These are phyloP conservation scores for Ilyonectria mors-panacis DNA, from an alignment of 2,329 filamentous ascomycete genomes.

Conservation along the genomic window DNA sequence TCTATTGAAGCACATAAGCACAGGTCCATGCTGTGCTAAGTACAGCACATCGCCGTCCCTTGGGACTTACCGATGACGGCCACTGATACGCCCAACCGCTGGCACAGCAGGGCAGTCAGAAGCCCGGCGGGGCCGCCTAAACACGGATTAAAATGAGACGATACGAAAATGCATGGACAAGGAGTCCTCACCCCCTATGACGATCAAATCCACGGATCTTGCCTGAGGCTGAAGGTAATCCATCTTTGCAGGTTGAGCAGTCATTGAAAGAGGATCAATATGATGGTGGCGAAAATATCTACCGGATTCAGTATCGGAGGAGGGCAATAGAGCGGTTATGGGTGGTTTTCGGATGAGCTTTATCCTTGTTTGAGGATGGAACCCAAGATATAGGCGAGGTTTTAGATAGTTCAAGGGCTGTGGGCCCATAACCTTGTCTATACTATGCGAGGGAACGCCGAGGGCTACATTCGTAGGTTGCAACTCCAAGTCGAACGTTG, in stretches of 20 bases:
- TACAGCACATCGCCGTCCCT: background rate
- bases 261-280: background rate
- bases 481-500: too few relatives aligned
- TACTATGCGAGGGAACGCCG: too few relatives aligned
- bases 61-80: constrained; percentile 53
- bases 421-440: too few relatives aligned
- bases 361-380: too few relatives aligned
- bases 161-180: constrained; percentile 4
- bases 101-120: constrained; percentile 60
- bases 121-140: constrained; percentile 63
- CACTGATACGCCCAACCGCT: constrained; percentile 58
- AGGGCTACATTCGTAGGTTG: too few relatives aligned
- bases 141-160: constrained; percentile 15
- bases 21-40: background rate
- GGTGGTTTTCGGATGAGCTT: too few relatives aligned
- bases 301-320: background rate
- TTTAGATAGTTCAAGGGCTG: too few relatives aligned
- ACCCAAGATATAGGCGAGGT: too few relatives aligned
- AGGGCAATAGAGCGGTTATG: background rate
- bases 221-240: background rate
- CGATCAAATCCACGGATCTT: constrained; percentile 51
- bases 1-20: constrained; percentile 46
- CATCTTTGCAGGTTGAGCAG: background rate
- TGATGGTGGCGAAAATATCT: background rate
- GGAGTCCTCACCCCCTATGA: constrained; percentile 52